Conservation (phyloP, 1,284 basidiomycete genomes). For the Tylopilus orsonianus region DNA sequence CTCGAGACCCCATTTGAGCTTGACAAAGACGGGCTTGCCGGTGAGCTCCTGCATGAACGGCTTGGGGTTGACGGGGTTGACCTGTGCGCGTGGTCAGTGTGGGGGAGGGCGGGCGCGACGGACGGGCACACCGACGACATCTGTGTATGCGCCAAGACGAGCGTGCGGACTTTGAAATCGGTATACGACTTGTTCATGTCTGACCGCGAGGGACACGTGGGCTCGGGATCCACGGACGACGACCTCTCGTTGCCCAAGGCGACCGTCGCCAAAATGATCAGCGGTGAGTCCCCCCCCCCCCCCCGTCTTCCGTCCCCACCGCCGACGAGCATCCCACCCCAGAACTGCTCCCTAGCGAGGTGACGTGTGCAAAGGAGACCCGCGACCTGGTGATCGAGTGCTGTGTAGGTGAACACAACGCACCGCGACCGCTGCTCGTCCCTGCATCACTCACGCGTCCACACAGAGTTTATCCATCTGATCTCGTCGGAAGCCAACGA, state of each 20-base stretch:
- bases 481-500: slow-evolving; percentile 98
- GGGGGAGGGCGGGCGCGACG: neutral
- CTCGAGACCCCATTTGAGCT: slow-evolving; percentile 98
- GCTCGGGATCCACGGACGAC: slow-evolving; percentile 69
- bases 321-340: slow-evolving; percentile 2
- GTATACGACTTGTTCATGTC: no score
- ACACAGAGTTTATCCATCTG: slow-evolving; percentile 93
- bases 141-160: neutral
- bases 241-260: slow-evolving; percentile 96
- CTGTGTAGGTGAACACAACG: slow-evolving; percentile 84
- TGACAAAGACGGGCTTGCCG: slow-evolving; percentile 93
- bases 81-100: slow-evolving; percentile 43
- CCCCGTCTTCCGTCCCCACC: no score
- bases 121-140: neutral
- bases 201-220: slow-evolving; percentile 76
- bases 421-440: slow-evolving; percentile 5
- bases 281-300: slow-evolving; percentile 50
- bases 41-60: slow-evolving; percentile 98
- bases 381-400: slow-evolving; percentile 96
- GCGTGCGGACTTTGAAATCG: slow-evolving; percentile 62
- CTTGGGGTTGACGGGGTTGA: slow-evolving; percentile 96
- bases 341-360: slow-evolving; percentile 89
- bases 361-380: slow-evolving; percentile 94
- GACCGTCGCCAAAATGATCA: slow-evolving; percentile 96
- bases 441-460: slow-evolving; percentile 14